Percentiles rank a stretch among this genome's conserved stretches.
phyloP scores from a whole-genome alignment of 495 filamentous ascomycete genomes.

The Aspergillus coremiiformis region DNA sequence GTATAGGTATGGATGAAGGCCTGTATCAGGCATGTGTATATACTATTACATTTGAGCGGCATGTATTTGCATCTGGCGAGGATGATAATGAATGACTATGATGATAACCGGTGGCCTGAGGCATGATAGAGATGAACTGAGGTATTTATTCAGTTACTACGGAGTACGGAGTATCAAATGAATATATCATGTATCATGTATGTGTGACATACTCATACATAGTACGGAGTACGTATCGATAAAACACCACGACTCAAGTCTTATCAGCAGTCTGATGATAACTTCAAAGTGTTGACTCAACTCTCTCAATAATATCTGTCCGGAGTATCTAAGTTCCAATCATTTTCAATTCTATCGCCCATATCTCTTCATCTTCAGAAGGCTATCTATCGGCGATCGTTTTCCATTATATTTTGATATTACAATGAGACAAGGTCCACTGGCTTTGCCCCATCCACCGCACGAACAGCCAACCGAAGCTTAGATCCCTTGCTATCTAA shows the following conservation, averaged over 20 bases:
- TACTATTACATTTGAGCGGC: neutral
- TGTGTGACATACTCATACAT: too few relatives aligned
- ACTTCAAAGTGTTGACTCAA: neutral
- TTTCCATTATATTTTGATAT: neutral
- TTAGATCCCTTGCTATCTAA: too few relatives aligned
- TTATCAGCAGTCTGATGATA: neutral
- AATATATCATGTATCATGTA: too few relatives aligned
- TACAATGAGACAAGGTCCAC: neutral
- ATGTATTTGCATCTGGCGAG: neutral
- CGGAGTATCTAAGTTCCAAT: too few relatives aligned
- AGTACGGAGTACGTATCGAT: too few relatives aligned
- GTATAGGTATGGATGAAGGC: neutral
- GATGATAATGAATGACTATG: neutral
- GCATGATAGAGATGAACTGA: neutral
- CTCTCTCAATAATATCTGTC: neutral
- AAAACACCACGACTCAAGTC: neutral
- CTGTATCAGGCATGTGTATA: neutral
- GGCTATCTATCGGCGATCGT: neutral
- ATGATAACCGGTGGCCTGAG: neutral
- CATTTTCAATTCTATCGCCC: neutral
- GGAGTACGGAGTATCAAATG: neutral
- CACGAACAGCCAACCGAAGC: neutral
- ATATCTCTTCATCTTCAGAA: neutral
- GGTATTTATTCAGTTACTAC: neutral
- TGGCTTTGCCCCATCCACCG: neutral